These are phyloP conservation scores for Saitozyma sp. DNA, from an alignment of 768 basidiomycete species.

Conservation along the genomic window DNA sequence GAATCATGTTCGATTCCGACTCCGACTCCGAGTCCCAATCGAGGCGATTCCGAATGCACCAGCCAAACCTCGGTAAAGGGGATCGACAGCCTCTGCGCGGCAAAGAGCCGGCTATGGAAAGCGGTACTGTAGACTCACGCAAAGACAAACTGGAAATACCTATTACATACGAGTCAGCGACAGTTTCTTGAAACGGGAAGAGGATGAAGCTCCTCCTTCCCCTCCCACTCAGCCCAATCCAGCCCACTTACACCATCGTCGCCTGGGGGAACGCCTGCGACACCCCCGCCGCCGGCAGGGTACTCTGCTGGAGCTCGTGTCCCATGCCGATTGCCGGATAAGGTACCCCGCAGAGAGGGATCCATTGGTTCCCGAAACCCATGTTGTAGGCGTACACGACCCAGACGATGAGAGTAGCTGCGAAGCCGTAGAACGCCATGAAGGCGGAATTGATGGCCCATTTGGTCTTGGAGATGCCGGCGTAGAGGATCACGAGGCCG, in stretches of 20 bases:
- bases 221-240: no score
- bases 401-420: slow-evolving; percentile 5
- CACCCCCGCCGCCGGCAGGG: not conserved
- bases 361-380: slow-evolving; percentile 9
- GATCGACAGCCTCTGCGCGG: no score
- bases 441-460: slow-evolving; percentile 8
- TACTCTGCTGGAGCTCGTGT: slow-evolving; percentile 3
- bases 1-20: no score
- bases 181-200: not conserved
- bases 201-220: no score
- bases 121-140: not conserved
- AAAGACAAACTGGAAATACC: slow-evolving; percentile 7
- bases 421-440: slow-evolving; percentile 9
- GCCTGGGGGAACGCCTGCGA: slow-evolving; percentile 1
- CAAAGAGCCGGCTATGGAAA: no score
- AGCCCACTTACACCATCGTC: slow-evolving; percentile 8
- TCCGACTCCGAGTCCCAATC: no score
- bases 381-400: slow-evolving; percentile 9
- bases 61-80: no score
- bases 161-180: not conserved
- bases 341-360: slow-evolving; percentile 2
- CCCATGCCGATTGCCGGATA: slow-evolving; percentile 2
- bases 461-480: slow-evolving; percentile 9
- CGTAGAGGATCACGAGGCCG: slow-evolving; percentile 4
- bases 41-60: no score